Evolutionary conservation across 495 filamentous ascomycete genomes (phyloP).

Genomic region (Podospora tetraspora): DNA sequence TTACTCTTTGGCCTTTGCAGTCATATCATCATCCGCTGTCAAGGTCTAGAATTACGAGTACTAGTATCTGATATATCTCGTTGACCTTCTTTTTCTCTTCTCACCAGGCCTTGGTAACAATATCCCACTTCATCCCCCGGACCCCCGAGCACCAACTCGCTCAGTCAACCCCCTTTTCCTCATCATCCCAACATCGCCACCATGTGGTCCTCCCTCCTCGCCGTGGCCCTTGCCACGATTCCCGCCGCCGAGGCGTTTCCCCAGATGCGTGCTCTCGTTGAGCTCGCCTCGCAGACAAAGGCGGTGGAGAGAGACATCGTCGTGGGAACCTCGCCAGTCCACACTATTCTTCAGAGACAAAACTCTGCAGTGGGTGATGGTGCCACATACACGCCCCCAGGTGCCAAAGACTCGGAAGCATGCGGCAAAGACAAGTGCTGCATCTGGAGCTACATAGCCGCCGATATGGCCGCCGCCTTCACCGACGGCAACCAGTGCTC

Average conservation of each 20-base stretch:
- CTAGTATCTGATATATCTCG: not conserved
- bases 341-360: not conserved
- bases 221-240: constrained; percentile 4
- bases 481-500: constrained; percentile 1
- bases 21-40: not conserved
- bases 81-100: not conserved
- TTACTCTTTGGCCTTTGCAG: not conserved
- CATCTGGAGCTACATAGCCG: constrained; percentile 8
- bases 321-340: not conserved
- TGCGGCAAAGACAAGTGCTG: constrained; percentile 9
- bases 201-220: not conserved
- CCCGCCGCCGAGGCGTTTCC: not conserved
- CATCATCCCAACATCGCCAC: not conserved
- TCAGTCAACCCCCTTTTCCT: not conserved
- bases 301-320: not conserved
- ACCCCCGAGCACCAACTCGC: too few species aligned
- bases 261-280: not conserved
- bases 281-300: not conserved
- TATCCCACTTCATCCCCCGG: not conserved
- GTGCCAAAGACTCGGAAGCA: not conserved
- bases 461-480: constrained; percentile 5
- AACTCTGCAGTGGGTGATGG: not conserved
- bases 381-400: constrained; percentile 1
- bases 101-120: not conserved
- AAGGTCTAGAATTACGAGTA: not conserved